Conservation (phyloP, 2,329 filamentous ascomycete species). For the Orbilia quercus region DNA sequence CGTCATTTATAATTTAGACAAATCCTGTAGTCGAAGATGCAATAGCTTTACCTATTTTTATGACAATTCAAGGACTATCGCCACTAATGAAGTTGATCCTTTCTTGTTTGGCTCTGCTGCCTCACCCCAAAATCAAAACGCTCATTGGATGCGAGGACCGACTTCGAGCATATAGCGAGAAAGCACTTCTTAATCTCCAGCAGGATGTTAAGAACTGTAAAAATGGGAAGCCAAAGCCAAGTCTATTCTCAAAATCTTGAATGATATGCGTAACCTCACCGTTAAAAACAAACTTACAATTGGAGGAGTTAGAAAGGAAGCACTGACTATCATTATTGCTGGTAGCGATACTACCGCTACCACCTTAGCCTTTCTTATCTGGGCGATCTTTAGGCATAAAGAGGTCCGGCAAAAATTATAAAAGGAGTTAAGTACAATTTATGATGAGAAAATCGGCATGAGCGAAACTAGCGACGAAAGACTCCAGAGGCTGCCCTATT, state of each 20-base stretch:
- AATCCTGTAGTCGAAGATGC: background rate
- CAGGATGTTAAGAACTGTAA: background rate
- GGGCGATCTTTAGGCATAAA: constrained; percentile 12
- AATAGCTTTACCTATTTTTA: background rate
- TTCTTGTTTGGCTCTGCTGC: background rate
- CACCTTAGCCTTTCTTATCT: constrained; percentile 8
- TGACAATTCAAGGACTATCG: background rate
- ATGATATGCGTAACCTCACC: background rate
- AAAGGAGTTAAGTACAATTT: background rate
- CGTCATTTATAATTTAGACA: background rate
- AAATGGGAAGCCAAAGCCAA: background rate
- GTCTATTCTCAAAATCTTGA: constrained; percentile 7
- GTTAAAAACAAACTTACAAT: constrained; percentile 15
- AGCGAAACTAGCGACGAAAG: constrained; percentile 3
- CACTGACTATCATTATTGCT: background rate
- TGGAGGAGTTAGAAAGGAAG: constrained; percentile 2
- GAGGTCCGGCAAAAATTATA: constrained; percentile 12
- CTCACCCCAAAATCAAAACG: background rate
- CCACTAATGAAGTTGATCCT: background rate
- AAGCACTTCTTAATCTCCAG: background rate
- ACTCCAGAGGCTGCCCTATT: constrained; percentile 16
- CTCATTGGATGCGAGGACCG: background rate
- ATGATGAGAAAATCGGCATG: background rate
- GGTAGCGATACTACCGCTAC: constrained; percentile 20
- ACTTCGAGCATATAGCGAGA: background rate